Base-by-base conservation (phyloP, 306 rosid species). In the Acacia confusa region DNA sequence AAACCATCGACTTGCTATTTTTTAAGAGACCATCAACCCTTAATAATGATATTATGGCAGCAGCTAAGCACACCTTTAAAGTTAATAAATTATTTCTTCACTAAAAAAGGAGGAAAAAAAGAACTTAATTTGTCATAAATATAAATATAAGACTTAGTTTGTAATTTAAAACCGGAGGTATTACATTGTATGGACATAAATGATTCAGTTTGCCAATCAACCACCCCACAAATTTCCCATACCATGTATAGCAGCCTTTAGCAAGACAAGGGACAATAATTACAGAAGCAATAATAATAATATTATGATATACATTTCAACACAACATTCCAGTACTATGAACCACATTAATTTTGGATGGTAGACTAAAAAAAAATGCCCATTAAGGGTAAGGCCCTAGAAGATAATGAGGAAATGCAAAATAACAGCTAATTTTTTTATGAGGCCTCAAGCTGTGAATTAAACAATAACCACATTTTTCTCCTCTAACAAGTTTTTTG, bases 291-390 rank as follows among this genome's bases (percentile, higher is more conserved):
- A n/a, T n/a, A n/a, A n/a, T n/a, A n/a, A n/a, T n/a, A n/a, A n/a
- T n/a, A n/a, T n/a, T n/a, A n/a, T n/a, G n/a, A n/a, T n/a, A n/a
- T 79, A 77, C 88, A 86, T 57, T 84, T 84, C 82, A 81, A 72
- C 63, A 73, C 17, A 75, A 64, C 79, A 84, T 50, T 83, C 81
- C 19, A 84, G 57, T 74, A 84, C 71, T 73, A 73, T 55, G 66
- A 82, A 43, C 81, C 74, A 63, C 55, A 80, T 36, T 77, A 83
- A 79, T 78, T 84, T 63, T 78, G 60, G 66, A 57, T 44, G 75
- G 48, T 24, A 70, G 32, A 79, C 83, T 19, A 30, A 30, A 30
- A 6, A 17, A 2, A 48, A 48, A 52, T 38, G 64, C 84, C 81
- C 68, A 53, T 64, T n/a, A 76, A 81, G 55, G 80, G 84, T 72